Evolutionary conservation across 1,139 yeast species (phyloP), one percentile per base, ranked within the genome.

Genomic region (Blastobotrys proliferans): DNA sequence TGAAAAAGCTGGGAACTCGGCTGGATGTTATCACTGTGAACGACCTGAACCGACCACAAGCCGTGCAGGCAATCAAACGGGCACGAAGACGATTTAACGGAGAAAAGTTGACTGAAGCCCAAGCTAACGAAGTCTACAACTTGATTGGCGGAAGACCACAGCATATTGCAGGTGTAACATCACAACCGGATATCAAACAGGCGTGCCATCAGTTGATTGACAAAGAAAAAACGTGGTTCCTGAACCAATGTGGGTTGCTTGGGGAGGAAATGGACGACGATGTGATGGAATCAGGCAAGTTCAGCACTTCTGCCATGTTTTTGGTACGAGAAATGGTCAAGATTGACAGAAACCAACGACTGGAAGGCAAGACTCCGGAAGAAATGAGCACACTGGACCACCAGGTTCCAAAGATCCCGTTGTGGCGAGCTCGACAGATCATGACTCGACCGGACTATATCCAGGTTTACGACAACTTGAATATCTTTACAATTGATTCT

Each of bases 211-310:
- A 72, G 51, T 70, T 85, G 27, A 83, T 85, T 47, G 94, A 84
- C 56, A 69, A 83, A 14, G 95, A 85, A 53, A 83, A 83, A 58
- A 83, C 90, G 0, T 85, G 95, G 95, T 82, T 84, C 51, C 68
- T 85, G 46, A 85, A 84, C 56, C 88, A 84, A 54, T 84, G 94
- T 64, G 94, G 88, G 0, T 67, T 85, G 13, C 62, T 85, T 6
- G 95, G 94, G 1, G 72, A 72, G 53, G 78, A 71, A 19, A 84
- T 85, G 94, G 95, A 85, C 60, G 95, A 85, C 56, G 95, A 85
- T 63, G 95, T 85, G 4, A 83, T 84, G 84, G 94, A 83, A 50
- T 74, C 77, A 50, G 95, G 94, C 5, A 85, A 85, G 60, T 85
- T 85, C 56, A 72, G 88, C 4, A 69, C 81, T 1, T 74, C 86